These are phyloP conservation scores for Colletotrichum simmondsii DNA, from an alignment of 2,329 filamentous ascomycete genomes.

Conservation along the genomic window DNA sequence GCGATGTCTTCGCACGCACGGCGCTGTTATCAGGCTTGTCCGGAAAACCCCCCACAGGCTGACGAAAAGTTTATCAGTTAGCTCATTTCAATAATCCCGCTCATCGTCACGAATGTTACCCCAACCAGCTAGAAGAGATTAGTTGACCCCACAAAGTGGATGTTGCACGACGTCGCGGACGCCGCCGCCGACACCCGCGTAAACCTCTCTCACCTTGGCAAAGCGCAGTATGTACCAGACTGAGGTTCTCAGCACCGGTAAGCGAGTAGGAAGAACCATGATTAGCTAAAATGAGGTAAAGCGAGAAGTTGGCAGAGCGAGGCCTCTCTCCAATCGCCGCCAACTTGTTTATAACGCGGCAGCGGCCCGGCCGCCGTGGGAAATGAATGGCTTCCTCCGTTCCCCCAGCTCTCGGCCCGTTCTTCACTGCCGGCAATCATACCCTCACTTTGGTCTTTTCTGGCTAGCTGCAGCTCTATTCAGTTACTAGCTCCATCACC, in stretches of 20 bases:
- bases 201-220: not conserved
- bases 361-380: conserved; percentile 2
- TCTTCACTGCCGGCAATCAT: not conserved
- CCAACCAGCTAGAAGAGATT: conserved; percentile 21
- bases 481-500: conserved; percentile 4
- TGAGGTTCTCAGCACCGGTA: conserved; percentile 10
- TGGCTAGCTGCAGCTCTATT: conserved; percentile 8
- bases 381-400: not conserved
- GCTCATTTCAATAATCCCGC: conserved; percentile 26
- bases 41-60: not conserved
- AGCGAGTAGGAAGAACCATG: conserved; percentile 25
- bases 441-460: conserved; percentile 13
- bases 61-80: conserved; percentile 14
- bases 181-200: conserved; percentile 14
- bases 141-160: conserved; percentile 29
- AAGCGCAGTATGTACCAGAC: conserved; percentile 14
- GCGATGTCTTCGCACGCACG: not conserved
- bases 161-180: conserved; percentile 29
- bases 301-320: not conserved
- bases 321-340: not conserved
- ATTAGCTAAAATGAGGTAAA: not conserved
- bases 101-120: conserved; percentile 20
- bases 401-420: conserved; percentile 18
- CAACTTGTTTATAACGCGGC: conserved; percentile 20
- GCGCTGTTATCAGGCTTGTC: not conserved